A percentile compares a stretch with the other conserved stretches of the same genome.
Conservation (phyloP, 2,329 filamentous ascomycete species). For the Atkinsonella hypoxylon region DNA sequence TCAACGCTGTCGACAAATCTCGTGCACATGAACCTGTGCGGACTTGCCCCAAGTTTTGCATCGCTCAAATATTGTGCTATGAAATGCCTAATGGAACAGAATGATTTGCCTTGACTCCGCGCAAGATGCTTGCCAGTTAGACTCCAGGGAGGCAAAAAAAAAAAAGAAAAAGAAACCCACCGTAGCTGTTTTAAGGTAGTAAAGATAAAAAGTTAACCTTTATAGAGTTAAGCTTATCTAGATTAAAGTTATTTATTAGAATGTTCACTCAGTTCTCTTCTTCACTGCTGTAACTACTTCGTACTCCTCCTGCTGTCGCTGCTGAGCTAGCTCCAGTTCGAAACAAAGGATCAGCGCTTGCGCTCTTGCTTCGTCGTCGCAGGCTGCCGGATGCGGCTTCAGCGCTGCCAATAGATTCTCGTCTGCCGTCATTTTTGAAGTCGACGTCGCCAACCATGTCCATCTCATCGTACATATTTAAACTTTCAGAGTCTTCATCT, state of each 20-base stretch:
- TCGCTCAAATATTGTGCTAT: background rate
- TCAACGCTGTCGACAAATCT: background rate
- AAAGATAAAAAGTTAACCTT: too few species aligned
- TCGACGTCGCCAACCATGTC: conserved; percentile 7
- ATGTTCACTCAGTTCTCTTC: conserved; percentile 3
- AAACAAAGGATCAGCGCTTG: conserved; percentile 15
- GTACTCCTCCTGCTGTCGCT: conserved; percentile 27
- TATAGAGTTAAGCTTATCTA: too few species aligned
- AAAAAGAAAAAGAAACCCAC: background rate
- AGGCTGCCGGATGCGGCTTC: conserved; percentile 20
- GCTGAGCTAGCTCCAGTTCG: conserved; percentile 23
- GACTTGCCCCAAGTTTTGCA: background rate
- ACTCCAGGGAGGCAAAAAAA: background rate
- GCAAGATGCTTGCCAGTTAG: background rate
- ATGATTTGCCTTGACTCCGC: background rate
- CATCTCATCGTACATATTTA: conserved; percentile 17
- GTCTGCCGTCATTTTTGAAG: background rate
- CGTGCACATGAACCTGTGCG: background rate
- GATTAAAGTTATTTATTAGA: too few species aligned
- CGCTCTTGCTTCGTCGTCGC: conserved; percentile 20
- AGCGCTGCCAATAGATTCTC: conserved; percentile 19
- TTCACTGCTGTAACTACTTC: conserved; percentile 24
- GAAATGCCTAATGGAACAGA: background rate
- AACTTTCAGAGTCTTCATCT: conserved; percentile 17
- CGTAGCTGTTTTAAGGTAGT: too few species aligned